These are phyloP conservation scores for Pistacia vera DNA, from an alignment of 345 rosid genomes.

Conservation along the genomic window DNA sequence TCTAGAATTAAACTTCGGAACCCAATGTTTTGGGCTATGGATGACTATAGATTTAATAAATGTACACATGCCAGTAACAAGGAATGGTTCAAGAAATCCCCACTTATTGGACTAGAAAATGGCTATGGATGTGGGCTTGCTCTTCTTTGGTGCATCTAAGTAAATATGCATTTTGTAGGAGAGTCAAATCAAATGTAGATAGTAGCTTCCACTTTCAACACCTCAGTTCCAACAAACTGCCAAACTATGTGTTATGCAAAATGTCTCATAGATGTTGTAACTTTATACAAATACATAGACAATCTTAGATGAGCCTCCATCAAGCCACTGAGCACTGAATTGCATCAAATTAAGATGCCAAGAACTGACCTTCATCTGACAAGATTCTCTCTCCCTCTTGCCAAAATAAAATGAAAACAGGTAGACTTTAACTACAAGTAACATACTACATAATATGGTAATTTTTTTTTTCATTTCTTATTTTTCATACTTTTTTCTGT, in stretches of 20 bases:
- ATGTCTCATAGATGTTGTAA: not conserved
- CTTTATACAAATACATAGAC: not conserved
- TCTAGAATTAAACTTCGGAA: not conserved
- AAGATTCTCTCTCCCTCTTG: not conserved
- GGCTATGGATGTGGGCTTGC: not conserved
- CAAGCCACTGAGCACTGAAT: not conserved
- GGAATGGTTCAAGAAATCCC: not conserved
- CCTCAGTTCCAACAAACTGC: not conserved
- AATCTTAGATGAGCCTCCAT: conserved; percentile 1
- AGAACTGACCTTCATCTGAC: not conserved
- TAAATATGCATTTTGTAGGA: not conserved
- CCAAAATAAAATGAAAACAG: not conserved
- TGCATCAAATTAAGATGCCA: not conserved
- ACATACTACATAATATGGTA: not conserved
- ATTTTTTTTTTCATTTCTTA: not conserved
- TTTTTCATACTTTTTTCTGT: not conserved
- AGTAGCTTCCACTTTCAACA: not conserved
- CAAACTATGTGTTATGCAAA: not conserved
- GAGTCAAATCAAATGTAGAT: not conserved
- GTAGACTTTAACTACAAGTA: not conserved
- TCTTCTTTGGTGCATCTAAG: not conserved
- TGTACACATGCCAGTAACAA: not conserved
- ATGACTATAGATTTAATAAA: not conserved
- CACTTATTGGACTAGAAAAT: not conserved
- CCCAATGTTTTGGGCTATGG: not conserved